Evolutionary conservation across 805 yeast genomes (phyloP).

Genomic region (Ogataea pilisensis): DNA sequence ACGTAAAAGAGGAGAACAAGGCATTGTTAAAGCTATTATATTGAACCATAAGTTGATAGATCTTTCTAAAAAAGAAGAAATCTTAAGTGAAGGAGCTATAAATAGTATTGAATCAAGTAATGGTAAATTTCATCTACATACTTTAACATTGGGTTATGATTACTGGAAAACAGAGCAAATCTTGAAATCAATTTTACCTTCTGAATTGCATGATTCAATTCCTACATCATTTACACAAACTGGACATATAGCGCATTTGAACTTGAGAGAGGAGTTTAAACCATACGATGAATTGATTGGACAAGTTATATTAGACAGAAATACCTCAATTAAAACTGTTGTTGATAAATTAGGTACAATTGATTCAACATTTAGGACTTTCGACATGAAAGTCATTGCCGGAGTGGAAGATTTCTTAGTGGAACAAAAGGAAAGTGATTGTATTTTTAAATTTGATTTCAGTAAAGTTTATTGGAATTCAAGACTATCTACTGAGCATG

Average conservation of each 20-base stretch:
- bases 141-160: conserved; percentile 57
- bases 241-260: conserved; percentile 94
- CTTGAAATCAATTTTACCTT: conserved; percentile 72
- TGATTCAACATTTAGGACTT: conserved; percentile 84
- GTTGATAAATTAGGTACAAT: conserved; percentile 89
- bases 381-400: conserved; percentile 89
- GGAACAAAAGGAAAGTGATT: conserved; percentile 82
- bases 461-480: conserved; percentile 97
- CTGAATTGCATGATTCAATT: conserved; percentile 57
- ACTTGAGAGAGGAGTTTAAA: conserved; percentile 76
- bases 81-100: conserved; percentile 40
- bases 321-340: conserved; percentile 75
- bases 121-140: conserved; percentile 48
- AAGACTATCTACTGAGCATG: conserved; percentile 90
- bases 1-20: background rate
- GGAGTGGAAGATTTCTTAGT: conserved; percentile 76
- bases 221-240: conserved; percentile 92
- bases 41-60: conserved; percentile 48
- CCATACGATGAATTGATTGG: conserved; percentile 83
- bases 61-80: conserved; percentile 33
- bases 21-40: conserved; percentile 48
- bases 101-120: conserved; percentile 44
- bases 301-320: conserved; percentile 84
- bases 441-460: conserved; percentile 83
- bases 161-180: conserved; percentile 93